Base-by-base conservation (phyloP, 2,329 filamentous ascomycete species). In the Fusarium avenaceum region DNA sequence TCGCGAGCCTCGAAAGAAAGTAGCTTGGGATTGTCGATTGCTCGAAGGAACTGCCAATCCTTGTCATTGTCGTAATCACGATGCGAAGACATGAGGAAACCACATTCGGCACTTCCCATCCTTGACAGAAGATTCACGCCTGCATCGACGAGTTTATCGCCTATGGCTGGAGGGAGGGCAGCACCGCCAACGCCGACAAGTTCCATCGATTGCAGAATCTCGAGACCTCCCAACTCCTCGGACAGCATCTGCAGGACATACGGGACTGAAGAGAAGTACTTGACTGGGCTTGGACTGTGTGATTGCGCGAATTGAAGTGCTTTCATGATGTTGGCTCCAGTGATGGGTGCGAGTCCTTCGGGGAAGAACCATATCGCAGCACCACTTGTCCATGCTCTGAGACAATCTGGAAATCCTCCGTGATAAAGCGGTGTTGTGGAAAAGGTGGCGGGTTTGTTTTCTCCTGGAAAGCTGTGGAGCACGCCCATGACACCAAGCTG, bases 381-480 rank as follows among this genome's bases (percentile, higher is more conserved):
- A 19, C 81, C 82, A 57, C 86, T 87, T 2, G 86, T 85, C 88
- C 89, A 90, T 0, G 87, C 83, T 49, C 89, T 79, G 45, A 90
- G 85, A 20, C 86, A 81, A 72, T 91, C 89, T 2, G 88, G 86
- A 10, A 90, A 81, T 0, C 89, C 89, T 2, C 89, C 89, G 67
- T 90, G 88, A 65, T 90, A 91, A 0, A 91, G 79, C 0, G 89
- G 89, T 4, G 89, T 91, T 0, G 88, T 89, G 0, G 88, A 88
- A 68, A 90, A 90, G 0, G 87, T 89, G 0, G 86, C 84, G 4
- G 78, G 72, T 4, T 77, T 51, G 1, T 71, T 42, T 1, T 76
- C 74, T 6, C 75, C 66, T 0, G 71, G 65, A 10, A 89, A 81
- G 4, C 75, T 75, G 9, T 87, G 86, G 1, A 90, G 78, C 0